Evolutionary conservation across 2,329 filamentous ascomycete genomes (phyloP).

Genomic region (Pseudocercospora crystallina): DNA sequence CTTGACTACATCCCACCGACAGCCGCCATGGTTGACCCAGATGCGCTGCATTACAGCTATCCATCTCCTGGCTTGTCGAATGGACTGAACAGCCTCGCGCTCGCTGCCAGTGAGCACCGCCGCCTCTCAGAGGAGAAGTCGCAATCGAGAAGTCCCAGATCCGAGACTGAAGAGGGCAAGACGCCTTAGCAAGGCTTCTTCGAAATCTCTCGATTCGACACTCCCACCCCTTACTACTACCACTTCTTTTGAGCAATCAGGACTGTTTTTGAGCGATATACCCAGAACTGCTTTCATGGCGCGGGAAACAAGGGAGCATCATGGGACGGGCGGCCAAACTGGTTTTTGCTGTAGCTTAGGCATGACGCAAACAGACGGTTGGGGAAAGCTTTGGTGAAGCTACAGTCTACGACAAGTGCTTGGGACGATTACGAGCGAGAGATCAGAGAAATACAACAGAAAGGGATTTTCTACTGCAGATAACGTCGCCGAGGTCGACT

Average conservation of each 20-base stretch:
- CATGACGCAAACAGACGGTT: too few relatives aligned
- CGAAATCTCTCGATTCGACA: conserved; percentile 1
- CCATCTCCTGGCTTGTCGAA: conserved; percentile 40
- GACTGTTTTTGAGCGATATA: conserved; percentile 19
- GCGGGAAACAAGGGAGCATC: conserved; percentile 2
- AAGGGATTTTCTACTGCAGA: too few relatives aligned
- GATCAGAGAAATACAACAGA: too few relatives aligned
- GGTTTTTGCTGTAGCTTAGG: not conserved
- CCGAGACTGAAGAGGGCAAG: conserved; percentile 18
- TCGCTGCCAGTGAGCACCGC: conserved; percentile 37
- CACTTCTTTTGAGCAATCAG: conserved; percentile 7
- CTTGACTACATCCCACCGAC: conserved; percentile 36
- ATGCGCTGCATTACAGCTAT: conserved; percentile 37
- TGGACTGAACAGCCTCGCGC: conserved; percentile 39
- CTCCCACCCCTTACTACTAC: not conserved
- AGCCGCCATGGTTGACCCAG: conserved; percentile 33
- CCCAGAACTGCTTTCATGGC: conserved; percentile 14
- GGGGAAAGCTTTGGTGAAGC: too few relatives aligned
- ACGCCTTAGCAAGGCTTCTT: conserved; percentile 12
- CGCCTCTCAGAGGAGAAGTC: conserved; percentile 35
- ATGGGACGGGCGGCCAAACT: not conserved
- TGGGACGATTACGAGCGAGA: too few relatives aligned
- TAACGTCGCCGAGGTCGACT: too few relatives aligned
- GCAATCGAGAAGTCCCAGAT: conserved; percentile 25
- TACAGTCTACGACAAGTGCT: too few relatives aligned